Evolutionary conservation across 2,329 filamentous ascomycete species (phyloP), one percentile per base, ranked within the genome.

Genomic region (Sporothrix luriei): DNA sequence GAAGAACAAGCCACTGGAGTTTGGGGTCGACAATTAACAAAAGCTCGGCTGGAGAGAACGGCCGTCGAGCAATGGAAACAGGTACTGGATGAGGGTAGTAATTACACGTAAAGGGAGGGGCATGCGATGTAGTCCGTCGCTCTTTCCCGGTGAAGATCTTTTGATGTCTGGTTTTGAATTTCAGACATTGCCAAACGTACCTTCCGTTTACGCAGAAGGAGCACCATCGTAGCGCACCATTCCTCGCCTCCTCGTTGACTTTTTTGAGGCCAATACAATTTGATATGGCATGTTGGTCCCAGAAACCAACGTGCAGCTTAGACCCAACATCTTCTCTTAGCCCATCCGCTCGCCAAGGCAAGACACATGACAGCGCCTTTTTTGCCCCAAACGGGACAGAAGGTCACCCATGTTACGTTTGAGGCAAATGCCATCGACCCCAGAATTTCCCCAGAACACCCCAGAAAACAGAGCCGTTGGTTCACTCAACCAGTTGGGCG

Each of bases 331-430:
- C 10, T 4, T 21, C 3, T 21, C 24, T 11, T 51, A 21, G 19
- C 49, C 49, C 9, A 24, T 61, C 55, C 19, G 38, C 43, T n/a
- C n/a, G 55, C 33, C 33, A 43, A 61, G 55, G 33, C 38, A 61
- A 21, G 19, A 61, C 6, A 61, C 55, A 7, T n/a, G 55, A 61
- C 55, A 43, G 55, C 33, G 55, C 55, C 55, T 14, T 57, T 59
- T 59, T 33, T 54, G 51, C 51, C 51, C 21, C 51, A 54, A 54
- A 54, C 4, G 24, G 52, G 52, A 14, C 52, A 55, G 24, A 11
- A n/a, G n/a, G n/a, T 7, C 33, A 33, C 4, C 33, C 33, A 5
- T 33, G 33, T 57, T 38, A 19, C 33, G 33, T 33, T 33, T 59
- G 55, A 33, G 55, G 55, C 55, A 59, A 19, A 33, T 59, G n/a